phyloP scores from a whole-genome alignment of 768 basidiomycete genomes.

The Lactarius sp. region DNA sequence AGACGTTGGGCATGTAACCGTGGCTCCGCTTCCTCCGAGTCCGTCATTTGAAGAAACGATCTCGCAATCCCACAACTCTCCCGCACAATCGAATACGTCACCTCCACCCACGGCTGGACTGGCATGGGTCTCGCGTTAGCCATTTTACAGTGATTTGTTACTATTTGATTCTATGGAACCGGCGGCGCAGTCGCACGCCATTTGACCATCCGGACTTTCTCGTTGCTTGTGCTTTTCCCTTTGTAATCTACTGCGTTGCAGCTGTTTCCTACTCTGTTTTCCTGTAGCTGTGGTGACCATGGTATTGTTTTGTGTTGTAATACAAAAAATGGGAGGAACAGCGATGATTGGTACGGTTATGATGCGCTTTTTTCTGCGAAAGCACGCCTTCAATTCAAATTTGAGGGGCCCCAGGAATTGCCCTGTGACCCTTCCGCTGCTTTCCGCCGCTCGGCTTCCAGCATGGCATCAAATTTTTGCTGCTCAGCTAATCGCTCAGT shows the following conservation, averaged over 20 bases:
- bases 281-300: neutral
- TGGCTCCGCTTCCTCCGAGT: slow-evolving; percentile 39
- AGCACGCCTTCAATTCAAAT: neutral
- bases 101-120: slow-evolving; percentile 24
- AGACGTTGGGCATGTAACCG: slow-evolving; percentile 28
- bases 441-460: slow-evolving; percentile 51
- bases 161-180: neutral
- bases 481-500: slow-evolving; percentile 44
- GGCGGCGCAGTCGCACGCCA: too few relatives aligned
- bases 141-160: neutral
- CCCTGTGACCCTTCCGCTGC: slow-evolving; percentile 20
- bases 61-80: slow-evolving; percentile 22
- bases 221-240: neutral
- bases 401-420: neutral
- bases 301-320: neutral
- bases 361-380: neutral
- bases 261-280: neutral
- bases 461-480: slow-evolving; percentile 51
- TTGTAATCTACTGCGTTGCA: neutral
- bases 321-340: too few relatives aligned
- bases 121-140: slow-evolving; percentile 16
- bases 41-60: slow-evolving; percentile 34
- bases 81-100: slow-evolving; percentile 10
- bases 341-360: neutral
- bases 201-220: neutral